Base-by-base conservation (phyloP, 345 rosid species). In the Eucalyptus urophylla region DNA sequence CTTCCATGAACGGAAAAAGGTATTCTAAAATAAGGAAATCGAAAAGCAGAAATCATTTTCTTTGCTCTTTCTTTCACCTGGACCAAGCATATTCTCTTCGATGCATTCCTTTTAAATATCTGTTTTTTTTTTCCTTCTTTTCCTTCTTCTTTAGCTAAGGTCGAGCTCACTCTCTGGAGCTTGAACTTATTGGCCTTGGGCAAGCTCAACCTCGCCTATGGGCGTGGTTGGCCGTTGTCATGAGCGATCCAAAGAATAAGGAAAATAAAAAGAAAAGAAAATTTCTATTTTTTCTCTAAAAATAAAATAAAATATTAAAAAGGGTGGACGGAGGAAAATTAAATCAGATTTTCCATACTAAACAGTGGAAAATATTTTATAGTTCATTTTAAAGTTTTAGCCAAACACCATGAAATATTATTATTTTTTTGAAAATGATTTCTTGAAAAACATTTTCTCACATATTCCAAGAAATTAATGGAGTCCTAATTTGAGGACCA, bases 151-250 rank as follows among this genome's bases (percentile, higher is more conserved):
- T 56, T 56, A 56, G 58, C 25, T 53, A 53, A 53, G 25, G 58
- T 53, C 2, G 0, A 53, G 58, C 58, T 53, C 25, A 53, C 11
- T 4, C 58, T 53, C 0, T 53, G 5, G 24, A 53, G 58, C 25
- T 53, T 53, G 58, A 53, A 2, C 58, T 21, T 8, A 19, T 21
- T 53, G 11, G 25, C 58, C 58, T 53, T 53, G 58, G 58, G 25
- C 25, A 53, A 53, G 25, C 58, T 53, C 58, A 53, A 53, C 24
- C 58, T 53, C 25, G 0, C 58, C 11, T 53, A 53, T 53, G 58
- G 62, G 0, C 0, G 0, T 53, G 25, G 58, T 19, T 0, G 24
- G 11, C 11, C 0, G 5, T 19, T 53, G 58, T 53, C 25, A 24
- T 24, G 0, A 4, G 6, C 29, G 1, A 10, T 56, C 3, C 29